Conservation (phyloP, 1,139 yeast species). For the Arxiozyma heterogenica region DNA sequence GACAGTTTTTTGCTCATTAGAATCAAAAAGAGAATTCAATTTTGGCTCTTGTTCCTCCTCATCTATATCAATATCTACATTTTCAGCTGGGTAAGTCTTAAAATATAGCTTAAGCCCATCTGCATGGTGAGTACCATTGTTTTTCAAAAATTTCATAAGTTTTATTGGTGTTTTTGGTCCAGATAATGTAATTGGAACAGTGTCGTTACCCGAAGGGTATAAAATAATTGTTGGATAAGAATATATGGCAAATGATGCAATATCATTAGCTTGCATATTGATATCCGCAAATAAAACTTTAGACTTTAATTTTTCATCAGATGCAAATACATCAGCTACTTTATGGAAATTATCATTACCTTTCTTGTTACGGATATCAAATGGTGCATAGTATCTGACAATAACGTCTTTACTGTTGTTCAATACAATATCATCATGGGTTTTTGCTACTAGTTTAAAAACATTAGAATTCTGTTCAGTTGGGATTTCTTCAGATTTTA, state of each 20-base stretch:
- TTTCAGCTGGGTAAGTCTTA: constrained; percentile 9
- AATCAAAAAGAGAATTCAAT: not conserved
- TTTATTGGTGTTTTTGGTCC: constrained; percentile 69
- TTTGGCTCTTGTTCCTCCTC: constrained; percentile 4
- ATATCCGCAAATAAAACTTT: constrained; percentile 72
- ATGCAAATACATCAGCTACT: constrained; percentile 57
- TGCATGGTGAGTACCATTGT: constrained; percentile 48
- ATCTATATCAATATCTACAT: constrained; percentile 3
- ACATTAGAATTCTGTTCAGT: constrained; percentile 67
- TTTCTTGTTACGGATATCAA: constrained; percentile 98
- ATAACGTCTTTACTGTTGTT: constrained; percentile 73
- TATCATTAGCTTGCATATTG: constrained; percentile 86
- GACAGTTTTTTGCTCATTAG: constrained; percentile 9
- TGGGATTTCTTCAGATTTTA: constrained; percentile 84
- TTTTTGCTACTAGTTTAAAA: constrained; percentile 72
- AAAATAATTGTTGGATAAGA: constrained; percentile 91
- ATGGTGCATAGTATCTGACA: constrained; percentile 92
- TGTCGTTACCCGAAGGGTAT: constrained; percentile 68
- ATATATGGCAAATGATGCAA: constrained; percentile 57
- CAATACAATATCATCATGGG: constrained; percentile 59
- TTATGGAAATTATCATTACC: constrained; percentile 86
- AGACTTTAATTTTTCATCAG: constrained; percentile 36
- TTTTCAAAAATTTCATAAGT: constrained; percentile 60
- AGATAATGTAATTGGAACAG: constrained; percentile 52
- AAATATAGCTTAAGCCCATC: constrained; percentile 37